Percentiles rank a stretch among this genome's conserved stretches.
Conservation (phyloP, 1,284 basidiomycete species). For the Microbotryum lychnidis-dioicae region DNA sequence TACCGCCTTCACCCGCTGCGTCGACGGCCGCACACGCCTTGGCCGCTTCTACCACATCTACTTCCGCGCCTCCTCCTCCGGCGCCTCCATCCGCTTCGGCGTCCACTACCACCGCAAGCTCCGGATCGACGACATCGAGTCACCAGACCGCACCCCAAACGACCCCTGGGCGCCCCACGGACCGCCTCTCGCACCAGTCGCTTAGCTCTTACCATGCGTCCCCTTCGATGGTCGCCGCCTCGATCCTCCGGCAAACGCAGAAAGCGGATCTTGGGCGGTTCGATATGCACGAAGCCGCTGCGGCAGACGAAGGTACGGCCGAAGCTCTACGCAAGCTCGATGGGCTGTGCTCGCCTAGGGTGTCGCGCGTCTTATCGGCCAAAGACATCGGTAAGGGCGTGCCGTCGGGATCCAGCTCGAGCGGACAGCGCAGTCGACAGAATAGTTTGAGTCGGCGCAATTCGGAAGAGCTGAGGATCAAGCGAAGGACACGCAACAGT, state of each 20-base stretch:
- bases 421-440: conserved; percentile 61
- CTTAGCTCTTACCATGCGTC: conserved; percentile 29
- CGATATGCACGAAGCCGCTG: conserved; percentile 67
- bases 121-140: conserved; percentile 42
- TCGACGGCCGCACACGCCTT: conserved; percentile 69
- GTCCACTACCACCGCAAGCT: conserved; percentile 34
- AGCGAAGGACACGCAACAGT: conserved; percentile 40
- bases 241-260: conserved; percentile 38
- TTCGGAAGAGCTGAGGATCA: conserved; percentile 54
- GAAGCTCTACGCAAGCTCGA: conserved; percentile 90
- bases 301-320: conserved; percentile 74
- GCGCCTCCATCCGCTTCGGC: conserved; percentile 37
- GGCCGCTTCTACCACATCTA: not conserved
- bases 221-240: conserved; percentile 33
- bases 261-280: conserved; percentile 1
- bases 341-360: conserved; percentile 50
- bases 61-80: conserved; percentile 46
- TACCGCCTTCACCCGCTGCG: conserved; percentile 29
- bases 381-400: conserved; percentile 48
- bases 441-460: conserved; percentile 49
- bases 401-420: conserved; percentile 48
- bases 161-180: not conserved
- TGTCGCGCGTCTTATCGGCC: conserved; percentile 20
- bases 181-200: conserved; percentile 13
- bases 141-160: conserved; percentile 21